Evolutionary conservation across 257 asterid genomes (phyloP).

Genomic region (Forsythia suspensa): DNA sequence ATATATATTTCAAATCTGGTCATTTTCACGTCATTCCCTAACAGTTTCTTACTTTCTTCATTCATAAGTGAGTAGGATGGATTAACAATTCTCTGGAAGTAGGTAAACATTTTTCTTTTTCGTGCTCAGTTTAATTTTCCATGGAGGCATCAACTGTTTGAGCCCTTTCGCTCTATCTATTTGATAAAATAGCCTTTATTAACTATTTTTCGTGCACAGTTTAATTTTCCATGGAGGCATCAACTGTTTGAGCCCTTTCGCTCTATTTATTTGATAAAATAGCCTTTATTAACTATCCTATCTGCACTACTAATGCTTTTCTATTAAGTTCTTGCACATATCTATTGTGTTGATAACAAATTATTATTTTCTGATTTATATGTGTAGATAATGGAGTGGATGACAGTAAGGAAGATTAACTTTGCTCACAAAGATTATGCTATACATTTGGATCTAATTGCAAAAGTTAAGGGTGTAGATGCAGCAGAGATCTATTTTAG

Average conservation of each 20-base stretch:
- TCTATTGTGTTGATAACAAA: not conserved
- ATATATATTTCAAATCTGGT: not conserved
- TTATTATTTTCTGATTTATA: constrained; percentile 18
- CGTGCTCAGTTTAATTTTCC: not conserved
- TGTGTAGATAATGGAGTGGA: constrained; percentile 81
- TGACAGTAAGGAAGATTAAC: constrained; percentile 55
- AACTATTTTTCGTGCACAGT: not conserved
- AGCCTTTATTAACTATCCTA: not conserved
- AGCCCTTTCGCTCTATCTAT: not conserved
- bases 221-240: not conserved
- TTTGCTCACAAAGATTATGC: constrained; percentile 43
- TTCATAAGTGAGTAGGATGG: not conserved
- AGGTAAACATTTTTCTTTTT: not conserved
- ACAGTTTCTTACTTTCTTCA: not conserved
- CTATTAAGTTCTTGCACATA: not conserved
- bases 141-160: not conserved
- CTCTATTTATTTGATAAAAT: not conserved
- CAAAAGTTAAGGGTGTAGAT: constrained; percentile 57
- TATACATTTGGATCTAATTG: constrained; percentile 57
- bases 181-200: not conserved
- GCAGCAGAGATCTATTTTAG: constrained; percentile 75
- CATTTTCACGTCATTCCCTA: not conserved
- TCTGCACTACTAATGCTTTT: not conserved
- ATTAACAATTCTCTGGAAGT: no score
- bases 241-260: not conserved